Percentiles rank a stretch among this genome's conserved stretches.
These are phyloP conservation scores for Diaporthe sp. DNA, from an alignment of 2,329 filamentous ascomycete genomes.

Conservation along the genomic window DNA sequence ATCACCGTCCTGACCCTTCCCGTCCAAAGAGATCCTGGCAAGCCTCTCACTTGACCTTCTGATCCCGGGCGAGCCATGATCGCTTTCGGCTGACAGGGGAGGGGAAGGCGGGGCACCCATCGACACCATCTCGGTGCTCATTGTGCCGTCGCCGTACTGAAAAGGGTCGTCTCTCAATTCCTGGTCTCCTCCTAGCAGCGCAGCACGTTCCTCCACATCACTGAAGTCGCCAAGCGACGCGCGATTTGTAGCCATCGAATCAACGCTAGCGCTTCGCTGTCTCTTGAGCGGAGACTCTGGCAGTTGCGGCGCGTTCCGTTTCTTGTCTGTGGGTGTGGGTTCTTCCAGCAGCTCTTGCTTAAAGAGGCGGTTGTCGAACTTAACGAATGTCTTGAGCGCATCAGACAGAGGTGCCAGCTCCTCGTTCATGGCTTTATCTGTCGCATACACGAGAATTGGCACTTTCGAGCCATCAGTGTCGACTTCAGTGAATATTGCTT, in stretches of 20 bases:
- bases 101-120: slow-evolving; percentile 37
- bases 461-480: slow-evolving; percentile 37
- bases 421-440: slow-evolving; percentile 48
- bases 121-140: slow-evolving; percentile 36
- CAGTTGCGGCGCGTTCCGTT: slow-evolving; percentile 41
- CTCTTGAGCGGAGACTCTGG: slow-evolving; percentile 36
- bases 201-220: slow-evolving; percentile 36
- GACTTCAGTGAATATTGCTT: slow-evolving; percentile 43
- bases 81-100: slow-evolving; percentile 35
- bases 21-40: slow-evolving; percentile 38
- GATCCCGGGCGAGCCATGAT: slow-evolving; percentile 28
- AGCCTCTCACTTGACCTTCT: slow-evolving; percentile 38
- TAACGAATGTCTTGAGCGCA: slow-evolving; percentile 50
- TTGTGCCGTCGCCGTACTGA: slow-evolving; percentile 21
- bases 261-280: slow-evolving; percentile 39
- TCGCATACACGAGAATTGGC: slow-evolving; percentile 51
- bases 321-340: slow-evolving; percentile 46
- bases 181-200: slow-evolving; percentile 32
- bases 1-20: background rate
- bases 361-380: slow-evolving; percentile 53
- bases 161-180: slow-evolving; percentile 29
- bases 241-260: slow-evolving; percentile 40
- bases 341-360: slow-evolving; percentile 51
- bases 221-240: slow-evolving; percentile 41
- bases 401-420: slow-evolving; percentile 45